phyloP scores from a whole-genome alignment of 2,329 filamentous ascomycete genomes.

The Trichoderma asperellum region DNA sequence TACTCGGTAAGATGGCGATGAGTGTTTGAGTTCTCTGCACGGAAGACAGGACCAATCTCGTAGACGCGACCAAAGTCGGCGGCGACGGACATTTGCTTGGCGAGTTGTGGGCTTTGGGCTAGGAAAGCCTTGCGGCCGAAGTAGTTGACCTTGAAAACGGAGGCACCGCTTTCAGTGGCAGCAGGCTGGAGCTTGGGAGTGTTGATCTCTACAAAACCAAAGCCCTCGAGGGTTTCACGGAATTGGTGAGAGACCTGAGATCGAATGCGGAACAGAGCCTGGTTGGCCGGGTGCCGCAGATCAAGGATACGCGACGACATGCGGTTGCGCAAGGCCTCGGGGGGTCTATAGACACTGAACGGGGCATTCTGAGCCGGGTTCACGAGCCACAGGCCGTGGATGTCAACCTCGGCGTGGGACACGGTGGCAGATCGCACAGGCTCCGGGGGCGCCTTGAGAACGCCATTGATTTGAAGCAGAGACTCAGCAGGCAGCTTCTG shows the following conservation, averaged over 20 bases:
- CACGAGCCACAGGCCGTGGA: constrained; percentile 59
- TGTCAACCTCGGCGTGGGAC: constrained; percentile 74
- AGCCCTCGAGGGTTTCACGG: constrained; percentile 71
- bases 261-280: constrained; percentile 86
- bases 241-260: constrained; percentile 80
- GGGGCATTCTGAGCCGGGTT: constrained; percentile 54
- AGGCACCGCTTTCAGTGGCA: constrained; percentile 87
- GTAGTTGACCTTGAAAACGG: constrained; percentile 91
- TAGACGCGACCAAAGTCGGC: constrained; percentile 89
- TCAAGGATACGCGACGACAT: constrained; percentile 80
- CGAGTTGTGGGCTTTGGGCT: constrained; percentile 87
- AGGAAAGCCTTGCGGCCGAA: constrained; percentile 86
- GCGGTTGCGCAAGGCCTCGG: constrained; percentile 69
- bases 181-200: constrained; percentile 89
- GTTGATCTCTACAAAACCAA: constrained; percentile 89
- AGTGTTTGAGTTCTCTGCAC: constrained; percentile 94
- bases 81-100: constrained; percentile 91
- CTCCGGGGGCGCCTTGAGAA: constrained; percentile 72
- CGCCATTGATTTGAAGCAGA: constrained; percentile 75
- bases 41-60: constrained; percentile 74
- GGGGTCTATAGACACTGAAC: constrained; percentile 63
- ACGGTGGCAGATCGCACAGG: constrained; percentile 76
- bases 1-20: constrained; percentile 94
- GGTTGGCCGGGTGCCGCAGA: constrained; percentile 81
- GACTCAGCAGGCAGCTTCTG: constrained; percentile 80